Base-by-base conservation (phyloP, 1,284 basidiomycete species). In the Fomitopsis pinicola region DNA sequence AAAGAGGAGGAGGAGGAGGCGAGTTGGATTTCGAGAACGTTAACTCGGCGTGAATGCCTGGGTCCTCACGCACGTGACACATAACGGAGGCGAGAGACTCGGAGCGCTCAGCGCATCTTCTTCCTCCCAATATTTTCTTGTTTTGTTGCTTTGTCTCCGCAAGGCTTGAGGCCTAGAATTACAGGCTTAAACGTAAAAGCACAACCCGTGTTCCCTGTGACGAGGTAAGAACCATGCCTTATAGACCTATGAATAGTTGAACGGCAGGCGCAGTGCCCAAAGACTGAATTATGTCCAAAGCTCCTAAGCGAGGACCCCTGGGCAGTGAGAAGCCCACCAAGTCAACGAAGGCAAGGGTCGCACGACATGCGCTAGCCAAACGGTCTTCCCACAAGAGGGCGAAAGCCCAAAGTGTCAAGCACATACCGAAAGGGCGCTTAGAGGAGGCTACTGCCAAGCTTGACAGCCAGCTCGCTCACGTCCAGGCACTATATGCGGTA, bases 401-500 rank as follows among this genome's bases (percentile, higher is more conserved):
- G 5, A 64, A 58, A 36, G 44, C 48, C 4, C 63, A 55, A 6
- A 45, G 26, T 9, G 28, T 50, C 12, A 50, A 50, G 33, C 54
- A 52, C 10, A 15, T 42, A 45, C 54, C 60, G 12, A 59, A 60
- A 46, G 54, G 55, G 22, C 57, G 38, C 17, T 19, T 64, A n/a
- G 42, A 36, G 15, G 60, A 62, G 48, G 48, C 59, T 17, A 64
- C 63, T 6, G 58, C 63, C 17, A 57, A 64, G 54, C 58, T 64
- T 15, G 58, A 64, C 55, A 55, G 58, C 38, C 45, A 58, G 38
- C 14, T 64, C n/a, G 28, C 55, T 7, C 55, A 59, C 10, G 60
- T 62, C 35, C 63, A 62, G 22, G 42, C 42, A 15, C 33, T 57
- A n/a, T 56, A 59, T 19, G 28, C 45, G 8, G 61, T 59, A 53